These are phyloP conservation scores for Auricularia heimuer DNA, from an alignment of 768 basidiomycete species.

Conservation along the genomic window DNA sequence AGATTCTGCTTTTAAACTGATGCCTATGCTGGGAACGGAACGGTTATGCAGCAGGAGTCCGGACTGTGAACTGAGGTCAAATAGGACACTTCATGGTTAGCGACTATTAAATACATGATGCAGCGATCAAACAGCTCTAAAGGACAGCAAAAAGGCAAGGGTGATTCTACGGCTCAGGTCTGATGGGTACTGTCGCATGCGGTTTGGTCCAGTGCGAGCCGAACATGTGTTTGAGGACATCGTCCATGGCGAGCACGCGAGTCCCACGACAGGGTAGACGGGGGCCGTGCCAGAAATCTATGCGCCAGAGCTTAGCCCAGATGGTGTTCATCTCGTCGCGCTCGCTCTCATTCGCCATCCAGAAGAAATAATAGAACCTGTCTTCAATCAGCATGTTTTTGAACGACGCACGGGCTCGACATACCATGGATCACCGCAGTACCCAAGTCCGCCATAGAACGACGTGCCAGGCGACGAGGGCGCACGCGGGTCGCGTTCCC, in stretches of 20 bases:
- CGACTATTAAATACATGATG: no score
- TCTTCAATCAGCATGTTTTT: background rate
- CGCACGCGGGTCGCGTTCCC: slow-evolving; percentile 19
- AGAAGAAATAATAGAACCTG: background rate
- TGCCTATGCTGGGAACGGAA: no score
- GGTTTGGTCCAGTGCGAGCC: background rate
- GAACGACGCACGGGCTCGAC: background rate
- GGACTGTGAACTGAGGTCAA: no score
- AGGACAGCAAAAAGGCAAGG: no score
- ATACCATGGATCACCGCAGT: background rate
- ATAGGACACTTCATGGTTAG: no score
- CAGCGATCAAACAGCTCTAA: no score
- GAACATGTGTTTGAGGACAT: background rate
- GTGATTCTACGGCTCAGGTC: no score
- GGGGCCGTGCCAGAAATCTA: background rate
- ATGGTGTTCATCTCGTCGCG: background rate
- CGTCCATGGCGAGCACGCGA: background rate
- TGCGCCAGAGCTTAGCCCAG: background rate
- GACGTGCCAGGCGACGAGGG: background rate
- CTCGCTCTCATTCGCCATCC: background rate
- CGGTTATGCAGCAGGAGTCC: no score
- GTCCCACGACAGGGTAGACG: background rate
- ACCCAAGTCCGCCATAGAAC: background rate
- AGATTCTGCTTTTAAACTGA: no score
- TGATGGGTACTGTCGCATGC: no score